Evolutionary conservation across 2,329 filamentous ascomycete genomes (phyloP), one percentile per base, ranked within the genome.

Genomic region (Arthrobotrys conoides): DNA sequence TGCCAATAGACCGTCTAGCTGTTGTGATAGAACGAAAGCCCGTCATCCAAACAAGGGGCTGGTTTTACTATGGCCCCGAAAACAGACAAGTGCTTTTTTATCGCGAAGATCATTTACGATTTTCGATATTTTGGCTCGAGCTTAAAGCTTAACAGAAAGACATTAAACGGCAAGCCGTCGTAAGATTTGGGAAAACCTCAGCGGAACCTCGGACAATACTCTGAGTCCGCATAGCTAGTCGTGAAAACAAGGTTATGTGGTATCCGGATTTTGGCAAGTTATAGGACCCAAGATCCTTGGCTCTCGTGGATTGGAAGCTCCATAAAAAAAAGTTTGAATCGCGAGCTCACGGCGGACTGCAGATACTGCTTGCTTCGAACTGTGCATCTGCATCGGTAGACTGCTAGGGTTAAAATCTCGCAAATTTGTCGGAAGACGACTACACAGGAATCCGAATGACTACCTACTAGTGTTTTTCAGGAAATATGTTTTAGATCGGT

Each of bases 401-500:
- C 30, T n/a, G 3, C 57, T n/a, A 61, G 64, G 44, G 20, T n/a
- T 53, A 30, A 51, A 67, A 41, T 49, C 48, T 67, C 27, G 64
- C 44, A 41, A 49, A 59, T 57, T 46, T 18, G 10, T 48, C 65
- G 41, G 65, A 46, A 48, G 27, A 48, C 65, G 48, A 18, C 36
- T 41, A 22, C 16, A 44, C 57, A 44, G 18, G 41, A 18, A 41
- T 41, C 5, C 36, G 12, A 14, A 61, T n/a, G 12, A 14, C 41
- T n/a, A 18, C 16, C 14, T 16, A 20, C 65, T 69, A 69, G 51
- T 14, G 14, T 24, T 38, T 1, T 69, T 57, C 22, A 22, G 65
- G 49, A 61, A 44, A 5, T 1, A 44, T 69, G 49, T 69, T 49
- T 57, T 46, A 59, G 65, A 69, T 57, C 36, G 38, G 65, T 69